Base-by-base conservation (phyloP, 176 grass and related monocot species). In the Coix lacrymajobi region DNA sequence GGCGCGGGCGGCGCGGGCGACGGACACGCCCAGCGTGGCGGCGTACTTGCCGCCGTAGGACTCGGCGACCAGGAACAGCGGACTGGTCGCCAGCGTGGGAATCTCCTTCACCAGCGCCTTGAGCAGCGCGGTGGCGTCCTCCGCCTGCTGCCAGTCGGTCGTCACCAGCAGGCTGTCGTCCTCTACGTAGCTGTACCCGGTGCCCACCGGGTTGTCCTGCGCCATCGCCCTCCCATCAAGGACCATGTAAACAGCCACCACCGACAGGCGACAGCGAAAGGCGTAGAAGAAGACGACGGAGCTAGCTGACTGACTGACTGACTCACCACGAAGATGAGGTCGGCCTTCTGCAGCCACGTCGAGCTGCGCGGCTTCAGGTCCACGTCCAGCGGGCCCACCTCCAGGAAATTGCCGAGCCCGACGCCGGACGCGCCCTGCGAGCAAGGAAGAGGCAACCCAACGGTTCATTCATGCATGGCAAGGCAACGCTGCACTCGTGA, bases 131-230 rank as follows among this genome's bases (percentile, higher is more conserved):
- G 78, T 89, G 44, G 86, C 60, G 69, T 97, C 92, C 8, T 10
- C 58, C 13, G 90, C 90, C 16, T 89, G 92, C 34, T 89, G 85
- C 77, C 79, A 62, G 71, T 97, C 94, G 3, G 85, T 94, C 6
- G 80, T 97, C 33, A 92, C 91, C 7, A 97, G 79, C 14, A 89
- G 43, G 68, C 67, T 87, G 62, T 86, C 70, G 36, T 89, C 71
- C 90, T 94, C 91, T 12, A 95, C 93, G 85, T 84, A 98, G 78
- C 96, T 95, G 78, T 89, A 98, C 4, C 93, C 93, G 30, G 86
- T 90, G 5, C 92, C 96, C 2, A 95, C 96, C 1, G 93, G 96
- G 87, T 98, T 98, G 87, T 98, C 92, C 96, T 98, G 64, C 30
- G 57, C 34, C 9, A 5, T 26, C 3, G 1, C n/a, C n/a, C n/a